Evolutionary conservation across 2,329 filamentous ascomycete genomes (phyloP).

Genomic region (Colletotrichum sp.): DNA sequence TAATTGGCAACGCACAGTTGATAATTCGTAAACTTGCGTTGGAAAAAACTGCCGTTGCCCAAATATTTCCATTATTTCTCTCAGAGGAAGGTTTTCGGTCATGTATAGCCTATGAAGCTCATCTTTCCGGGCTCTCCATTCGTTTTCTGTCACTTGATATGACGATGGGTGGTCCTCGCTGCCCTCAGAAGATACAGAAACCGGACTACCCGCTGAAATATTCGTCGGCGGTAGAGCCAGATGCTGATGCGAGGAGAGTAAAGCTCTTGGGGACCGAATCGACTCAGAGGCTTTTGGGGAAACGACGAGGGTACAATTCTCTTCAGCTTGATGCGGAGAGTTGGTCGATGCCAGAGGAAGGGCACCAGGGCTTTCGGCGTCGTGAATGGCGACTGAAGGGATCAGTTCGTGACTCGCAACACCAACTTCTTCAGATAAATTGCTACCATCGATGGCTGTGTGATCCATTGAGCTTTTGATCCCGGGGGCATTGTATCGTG

Average conservation of each 20-base stretch:
- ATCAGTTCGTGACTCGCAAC: not conserved
- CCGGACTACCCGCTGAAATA: not conserved
- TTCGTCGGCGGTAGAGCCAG: not conserved
- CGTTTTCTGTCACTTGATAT: not conserved
- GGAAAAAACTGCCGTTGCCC: not conserved
- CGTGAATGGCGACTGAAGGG: not conserved
- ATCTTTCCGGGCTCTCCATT: not conserved
- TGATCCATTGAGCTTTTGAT: no score
- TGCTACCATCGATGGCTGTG: not conserved
- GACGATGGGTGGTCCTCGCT: not conserved
- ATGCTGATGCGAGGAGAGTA: not conserved
- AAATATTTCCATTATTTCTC: not conserved
- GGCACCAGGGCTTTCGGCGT: not conserved
- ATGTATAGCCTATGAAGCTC: not conserved
- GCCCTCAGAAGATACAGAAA: not conserved
- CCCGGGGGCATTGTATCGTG: not conserved
- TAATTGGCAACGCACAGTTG: not conserved
- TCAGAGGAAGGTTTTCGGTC: not conserved
- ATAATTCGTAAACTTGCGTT: not conserved
- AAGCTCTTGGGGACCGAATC: accelerated
- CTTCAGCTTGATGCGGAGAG: not conserved
- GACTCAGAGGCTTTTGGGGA: not conserved
- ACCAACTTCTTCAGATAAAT: not conserved
- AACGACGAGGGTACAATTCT: not conserved
- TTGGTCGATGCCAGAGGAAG: not conserved